Base-by-base conservation (phyloP, 129 eudicot genomes). In the Flaveria robusta region DNA sequence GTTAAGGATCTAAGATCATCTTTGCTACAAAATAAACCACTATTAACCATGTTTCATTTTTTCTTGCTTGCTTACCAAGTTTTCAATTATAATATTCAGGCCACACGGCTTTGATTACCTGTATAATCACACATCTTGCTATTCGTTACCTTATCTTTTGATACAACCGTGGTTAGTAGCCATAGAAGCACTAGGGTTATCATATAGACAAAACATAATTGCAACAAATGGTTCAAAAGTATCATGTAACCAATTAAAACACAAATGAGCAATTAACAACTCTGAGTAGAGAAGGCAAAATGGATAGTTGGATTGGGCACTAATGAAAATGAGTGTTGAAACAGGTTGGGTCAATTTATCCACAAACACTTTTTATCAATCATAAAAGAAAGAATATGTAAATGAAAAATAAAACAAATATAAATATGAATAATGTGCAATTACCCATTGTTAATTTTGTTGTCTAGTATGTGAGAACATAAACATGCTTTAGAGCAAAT, bases 131-230 rank as follows among this genome's bases (percentile, higher is more conserved):
- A 43, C 49, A 43, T 83, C 91, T 84, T 39, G 91, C 91, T 41
- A 89, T 89, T 70, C 86, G 95, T 5, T 87, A 87, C 62, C 91
- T 67, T 47, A 91, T 91, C 31, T 86, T 78, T 89, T 86, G 74
- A 89, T 89, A 80, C 95, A 86, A 91, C 95, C 10, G 95, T 91
- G 63, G 95, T 89, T 71, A 89, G 75, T 63, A 89, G 47, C 95
- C 95, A 89, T 46, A 89, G 66, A 46, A 89, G 91, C 56, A 89
- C 95, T 89, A 89, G 79, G 31, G 12, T 22, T 15, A 23, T 60
- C n/a, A 60, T n/a, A 22, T 9, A 54, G 62, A 18, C 58, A 51
- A 9, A 54, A 54, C 24, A 2, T 18, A 58, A 18, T 26, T 59
- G 66, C 66, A 59, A 24, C 66, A 59, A 23, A 59, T 16, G 31